Base-by-base conservation (phyloP, 768 basidiomycete genomes). In the Macrocybe gigantea region DNA sequence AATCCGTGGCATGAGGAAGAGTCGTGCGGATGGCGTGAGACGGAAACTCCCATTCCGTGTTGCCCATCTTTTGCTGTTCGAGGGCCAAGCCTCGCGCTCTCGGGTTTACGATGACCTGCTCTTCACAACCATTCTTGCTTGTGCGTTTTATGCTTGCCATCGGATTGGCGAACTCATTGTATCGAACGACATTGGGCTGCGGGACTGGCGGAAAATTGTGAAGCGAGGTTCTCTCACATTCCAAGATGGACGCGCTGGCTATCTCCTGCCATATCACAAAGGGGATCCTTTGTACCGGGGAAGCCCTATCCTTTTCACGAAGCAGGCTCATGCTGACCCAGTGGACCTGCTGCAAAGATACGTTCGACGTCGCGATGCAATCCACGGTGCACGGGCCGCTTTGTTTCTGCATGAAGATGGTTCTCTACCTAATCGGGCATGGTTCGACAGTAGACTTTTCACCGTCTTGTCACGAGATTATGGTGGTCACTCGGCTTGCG, bases 401-500 rank as follows among this genome's bases (percentile, higher is more conserved):
- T 0, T 63, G 61, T n/a, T n/a, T n/a, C n/a, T n/a, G n/a, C n/a
- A n/a, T n/a, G 1, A 5, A 0, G 5, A 45, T 7, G 57, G 58
- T 8, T n/a, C 1, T 0, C 33, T 54, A 3, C 61, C 57, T 9
- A 57, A 48, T 1, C 33, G 52, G 1, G 38, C 45, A 2, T 63
- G 49, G 32, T 60, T 63, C 43, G 57, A 57, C 1, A 9, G 13
- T 1, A 44, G 55, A 0, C 42, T 63, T 0, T n/a, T 38, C 41
- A 0, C 1, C 0, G 0, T 53, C 56, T 41, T 58, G 54, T 34
- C 41, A 41, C 1, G 36, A 14, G 34, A 43, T 13, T 35, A 64
- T 30, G 57, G 53, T 8, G 72, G 72, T 1, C 74, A 75, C 36
- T 70, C 66, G 1, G 43, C 70, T 47, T 68, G 65, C 15, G 53